Evolutionary conservation across 208 protist genomes (phyloP).

Genomic region (Tritrichomonas musculus): DNA sequence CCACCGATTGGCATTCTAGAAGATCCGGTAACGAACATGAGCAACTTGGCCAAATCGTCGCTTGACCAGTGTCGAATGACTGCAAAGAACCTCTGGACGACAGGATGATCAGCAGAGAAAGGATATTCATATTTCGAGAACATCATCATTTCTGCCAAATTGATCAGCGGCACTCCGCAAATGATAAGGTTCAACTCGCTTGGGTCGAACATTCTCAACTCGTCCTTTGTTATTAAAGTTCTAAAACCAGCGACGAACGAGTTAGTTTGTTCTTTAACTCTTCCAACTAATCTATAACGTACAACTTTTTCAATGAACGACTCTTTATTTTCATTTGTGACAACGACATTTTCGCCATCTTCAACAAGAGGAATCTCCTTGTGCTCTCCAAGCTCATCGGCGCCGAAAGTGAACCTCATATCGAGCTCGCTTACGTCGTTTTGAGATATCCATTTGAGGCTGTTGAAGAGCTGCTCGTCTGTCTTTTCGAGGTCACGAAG

Average conservation of each 20-base stretch:
- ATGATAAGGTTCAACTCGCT: slow-evolving; percentile 95
- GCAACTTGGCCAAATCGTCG: slow-evolving; percentile 74
- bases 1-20: slow-evolving; percentile 91
- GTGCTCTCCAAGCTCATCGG: slow-evolving; percentile 76
- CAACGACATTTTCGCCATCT: slow-evolving; percentile 72
- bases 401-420: slow-evolving; percentile 80
- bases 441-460: slow-evolving; percentile 76
- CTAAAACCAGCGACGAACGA: slow-evolving; percentile 87
- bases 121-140: slow-evolving; percentile 83
- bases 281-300: slow-evolving; percentile 73
- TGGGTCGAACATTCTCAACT: slow-evolving; percentile 82
- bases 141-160: slow-evolving; percentile 76
- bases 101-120: slow-evolving; percentile 47
- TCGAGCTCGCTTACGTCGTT: slow-evolving; percentile 77
- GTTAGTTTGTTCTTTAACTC: slow-evolving; percentile 82
- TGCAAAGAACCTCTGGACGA: slow-evolving; percentile 94
- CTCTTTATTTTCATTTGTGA: slow-evolving; percentile 87
- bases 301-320: slow-evolving; percentile 88
- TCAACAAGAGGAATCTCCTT: slow-evolving; percentile 78
- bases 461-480: slow-evolving; percentile 82
- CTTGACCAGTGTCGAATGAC: slow-evolving; percentile 65
- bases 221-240: slow-evolving; percentile 76
- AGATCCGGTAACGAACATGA: slow-evolving; percentile 95
- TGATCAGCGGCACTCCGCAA: slow-evolving; percentile 85
- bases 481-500: slow-evolving; percentile 88